A percentile compares a stretch with the other conserved stretches of the same genome.
Conservation (phyloP, 192 early-diverging fungal species). For the Coemansia sp. region DNA sequence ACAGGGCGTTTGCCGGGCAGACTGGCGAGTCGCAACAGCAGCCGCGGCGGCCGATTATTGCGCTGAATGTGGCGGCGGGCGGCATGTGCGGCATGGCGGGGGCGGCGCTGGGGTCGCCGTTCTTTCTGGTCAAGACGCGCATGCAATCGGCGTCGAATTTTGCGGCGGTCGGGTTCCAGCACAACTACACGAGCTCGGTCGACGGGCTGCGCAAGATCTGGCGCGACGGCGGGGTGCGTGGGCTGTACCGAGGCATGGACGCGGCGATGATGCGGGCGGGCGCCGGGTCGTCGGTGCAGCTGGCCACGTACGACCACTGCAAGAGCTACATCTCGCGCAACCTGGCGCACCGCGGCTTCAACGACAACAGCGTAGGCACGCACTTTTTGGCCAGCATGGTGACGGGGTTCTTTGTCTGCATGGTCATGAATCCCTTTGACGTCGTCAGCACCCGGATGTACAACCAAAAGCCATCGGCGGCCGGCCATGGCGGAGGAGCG, state of each 20-base stretch:
- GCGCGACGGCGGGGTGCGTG: constrained; percentile 66
- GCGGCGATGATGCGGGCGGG: constrained; percentile 87
- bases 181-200: constrained; percentile 69
- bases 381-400: constrained; percentile 75
- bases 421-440: constrained; percentile 97
- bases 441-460: constrained; percentile 93
- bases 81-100: constrained; percentile 76
- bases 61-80: constrained; percentile 69
- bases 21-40: constrained; percentile 24
- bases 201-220: constrained; percentile 66
- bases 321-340: constrained; percentile 58
- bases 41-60: constrained; percentile 19
- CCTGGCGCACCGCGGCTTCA: constrained; percentile 54
- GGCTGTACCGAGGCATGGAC: constrained; percentile 81
- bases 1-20: constrained; percentile 39
- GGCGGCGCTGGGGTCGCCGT: constrained; percentile 75
- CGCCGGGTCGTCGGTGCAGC: constrained; percentile 82
- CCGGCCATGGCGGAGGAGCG: constrained; percentile 58
- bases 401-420: constrained; percentile 79
- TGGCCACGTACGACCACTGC: constrained; percentile 82
- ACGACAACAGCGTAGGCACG: constrained; percentile 57
- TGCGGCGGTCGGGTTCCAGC: constrained; percentile 78
- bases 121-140: constrained; percentile 89
- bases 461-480: constrained; percentile 68
- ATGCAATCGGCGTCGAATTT: constrained; percentile 71